These are phyloP conservation scores for Nemania diffusa DNA, from an alignment of 2,329 filamentous ascomycete genomes.

Conservation along the genomic window DNA sequence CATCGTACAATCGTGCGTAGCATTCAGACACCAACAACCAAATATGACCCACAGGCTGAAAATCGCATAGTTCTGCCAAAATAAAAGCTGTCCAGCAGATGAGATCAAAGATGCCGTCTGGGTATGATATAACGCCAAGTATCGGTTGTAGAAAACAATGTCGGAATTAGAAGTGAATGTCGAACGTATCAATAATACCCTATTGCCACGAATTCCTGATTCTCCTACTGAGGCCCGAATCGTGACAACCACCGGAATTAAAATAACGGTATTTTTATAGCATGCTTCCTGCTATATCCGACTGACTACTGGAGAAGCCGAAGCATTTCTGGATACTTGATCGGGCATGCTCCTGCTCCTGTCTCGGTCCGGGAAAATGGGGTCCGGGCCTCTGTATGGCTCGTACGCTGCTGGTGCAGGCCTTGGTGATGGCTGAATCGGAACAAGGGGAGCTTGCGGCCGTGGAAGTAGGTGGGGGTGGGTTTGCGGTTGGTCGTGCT, in stretches of 20 bases:
- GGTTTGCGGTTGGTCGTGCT: slow-evolving; percentile 40
- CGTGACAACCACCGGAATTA: slow-evolving; percentile 10
- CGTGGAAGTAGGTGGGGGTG: slow-evolving; percentile 44
- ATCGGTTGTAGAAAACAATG: slow-evolving; percentile 33
- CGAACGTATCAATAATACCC: slow-evolving; percentile 16
- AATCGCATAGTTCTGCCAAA: slow-evolving; percentile 28
- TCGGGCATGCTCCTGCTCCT: slow-evolving; percentile 47
- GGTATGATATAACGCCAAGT: slow-evolving; percentile 39
- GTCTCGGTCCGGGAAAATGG: slow-evolving; percentile 50
- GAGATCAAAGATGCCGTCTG: slow-evolving; percentile 35
- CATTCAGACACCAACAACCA: slow-evolving; percentile 23
- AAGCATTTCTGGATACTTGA: slow-evolving; percentile 42
- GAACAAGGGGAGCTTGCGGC: slow-evolving; percentile 40
- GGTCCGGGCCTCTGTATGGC: slow-evolving; percentile 44
- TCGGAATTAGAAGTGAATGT: slow-evolving; percentile 23
- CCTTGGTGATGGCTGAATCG: slow-evolving; percentile 43
- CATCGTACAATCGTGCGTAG: slow-evolving; percentile 37
- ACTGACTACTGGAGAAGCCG: slow-evolving; percentile 46
- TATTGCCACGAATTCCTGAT: slow-evolving; percentile 12
- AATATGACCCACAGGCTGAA: slow-evolving; percentile 13
- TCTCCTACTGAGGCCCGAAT: slow-evolving; percentile 3
- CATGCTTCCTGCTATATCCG: slow-evolving; percentile 38
- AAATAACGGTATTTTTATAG: slow-evolving; percentile 11
- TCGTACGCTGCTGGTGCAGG: slow-evolving; percentile 43
- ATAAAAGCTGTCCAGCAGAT: slow-evolving; percentile 37